phyloP scores from a whole-genome alignment of 768 basidiomycete genomes.

The Russula emetica region DNA sequence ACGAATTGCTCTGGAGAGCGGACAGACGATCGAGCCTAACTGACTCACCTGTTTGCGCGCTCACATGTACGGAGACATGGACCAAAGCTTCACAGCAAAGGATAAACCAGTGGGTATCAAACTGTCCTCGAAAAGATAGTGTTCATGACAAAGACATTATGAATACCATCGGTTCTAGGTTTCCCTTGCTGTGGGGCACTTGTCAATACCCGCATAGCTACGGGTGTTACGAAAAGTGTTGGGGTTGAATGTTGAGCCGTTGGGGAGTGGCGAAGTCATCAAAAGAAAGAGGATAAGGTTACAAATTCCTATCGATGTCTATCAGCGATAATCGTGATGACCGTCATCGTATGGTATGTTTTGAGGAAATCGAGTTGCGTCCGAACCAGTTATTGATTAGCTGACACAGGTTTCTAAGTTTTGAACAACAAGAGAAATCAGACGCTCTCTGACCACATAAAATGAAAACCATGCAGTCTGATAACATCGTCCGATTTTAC shows the following conservation, averaged over 20 bases:
- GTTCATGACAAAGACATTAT: no score
- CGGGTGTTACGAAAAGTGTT: not conserved
- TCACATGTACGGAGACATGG: not conserved
- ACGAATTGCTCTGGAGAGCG: not conserved
- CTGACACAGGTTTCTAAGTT: not conserved
- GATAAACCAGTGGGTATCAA: no score
- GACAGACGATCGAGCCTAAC: not conserved
- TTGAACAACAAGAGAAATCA: not conserved
- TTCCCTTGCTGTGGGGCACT: no score
- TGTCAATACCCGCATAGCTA: no score
- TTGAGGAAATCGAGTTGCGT: not conserved
- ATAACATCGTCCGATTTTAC: slow-evolving; percentile 18
- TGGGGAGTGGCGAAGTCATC: not conserved
- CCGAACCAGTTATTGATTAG: slow-evolving; percentile 1
- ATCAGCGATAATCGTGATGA: slow-evolving; percentile 11
- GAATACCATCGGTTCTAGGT: no score
- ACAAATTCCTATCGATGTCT: not conserved
- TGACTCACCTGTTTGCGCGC: not conserved
- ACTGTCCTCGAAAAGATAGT: no score
- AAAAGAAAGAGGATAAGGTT: slow-evolving; percentile 3
- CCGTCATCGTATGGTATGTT: not conserved
- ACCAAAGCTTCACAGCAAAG: no score
- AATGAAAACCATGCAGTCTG: slow-evolving; percentile 5
- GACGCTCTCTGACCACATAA: not conserved
- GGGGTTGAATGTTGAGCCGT: not conserved